Base-by-base conservation (phyloP, 164 flowering plant species). In the Macadamia tetraphylla region DNA sequence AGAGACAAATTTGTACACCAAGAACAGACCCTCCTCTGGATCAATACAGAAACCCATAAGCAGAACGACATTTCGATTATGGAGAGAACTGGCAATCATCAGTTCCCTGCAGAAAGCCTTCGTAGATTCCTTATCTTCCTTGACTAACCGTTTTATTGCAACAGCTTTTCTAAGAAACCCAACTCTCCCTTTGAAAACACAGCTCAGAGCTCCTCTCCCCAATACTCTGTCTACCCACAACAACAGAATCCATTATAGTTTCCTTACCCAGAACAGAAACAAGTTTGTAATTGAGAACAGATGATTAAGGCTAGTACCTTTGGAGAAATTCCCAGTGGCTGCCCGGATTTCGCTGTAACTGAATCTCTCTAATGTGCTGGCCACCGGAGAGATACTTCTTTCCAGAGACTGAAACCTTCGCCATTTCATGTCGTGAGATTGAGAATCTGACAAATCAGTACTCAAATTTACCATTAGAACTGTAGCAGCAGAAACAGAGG, bases 191-290 rank as follows among this genome's bases (percentile, higher is more conserved):
- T 85, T 85, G 70, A 87, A 91, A 2, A 93, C 98, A 82, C 81
- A 91, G 79, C 98, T 91, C 78, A 82, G 73, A 14, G 96, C 97
- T 62, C 98, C 98, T 85, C 96, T 87, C 32, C 98, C 98, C 85
- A 93, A 73, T 18, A 93, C 91, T 77, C 94, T 88, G 6, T 86
- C 97, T 93, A 81, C 40, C 66, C 76, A 77, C 31, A 65, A 10
- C 14, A 66, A 58, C 57, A 53, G 17, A 11, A 53, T 17, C 57
- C 57, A 53, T 53, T 53, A 53, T 53, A 53, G 18, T 29, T 35
- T 32, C 44, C 71, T 65, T 1, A 66, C 44, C 52, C 60, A 49
- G 64, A 58, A 48, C 52, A 66, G 14, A 18, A 56, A 35, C 40
- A 35, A 35, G 23, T 35, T 5, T 35, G 40, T 43, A 15, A 18